Conservation (phyloP, 106 monocot genomes). For the Apostasia shenzhenica region DNA sequence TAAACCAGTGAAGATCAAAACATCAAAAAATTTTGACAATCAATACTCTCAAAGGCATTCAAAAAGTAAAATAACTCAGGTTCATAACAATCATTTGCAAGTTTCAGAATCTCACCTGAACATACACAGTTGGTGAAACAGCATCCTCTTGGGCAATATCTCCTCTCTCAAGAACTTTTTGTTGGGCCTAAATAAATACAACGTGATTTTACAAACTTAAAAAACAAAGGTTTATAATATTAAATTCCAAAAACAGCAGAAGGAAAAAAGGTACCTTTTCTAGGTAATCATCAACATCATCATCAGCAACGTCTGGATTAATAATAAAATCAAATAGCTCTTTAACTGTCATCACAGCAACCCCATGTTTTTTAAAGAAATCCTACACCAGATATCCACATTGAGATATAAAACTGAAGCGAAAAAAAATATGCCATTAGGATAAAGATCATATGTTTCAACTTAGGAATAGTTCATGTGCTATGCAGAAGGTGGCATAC, state of each 20-base stretch:
- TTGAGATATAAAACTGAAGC: not conserved
- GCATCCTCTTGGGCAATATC: slow-evolving; percentile 45
- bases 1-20: not conserved
- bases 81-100: not conserved
- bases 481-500: too few relatives aligned
- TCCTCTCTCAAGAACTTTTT: slow-evolving; percentile 71
- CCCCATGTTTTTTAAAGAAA: slow-evolving; percentile 91
- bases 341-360: slow-evolving; percentile 80
- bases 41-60: not conserved
- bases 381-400: slow-evolving; percentile 37
- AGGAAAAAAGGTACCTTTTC: slow-evolving; percentile 50
- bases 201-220: not conserved
- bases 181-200: slow-evolving; percentile 39
- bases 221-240: not conserved
- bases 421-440: too few relatives aligned
- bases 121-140: slow-evolving; percentile 60
- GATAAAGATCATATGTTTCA: too few relatives aligned
- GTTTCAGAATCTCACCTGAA: slow-evolving; percentile 46
- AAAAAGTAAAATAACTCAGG: not conserved
- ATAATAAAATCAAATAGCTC: slow-evolving; percentile 91
- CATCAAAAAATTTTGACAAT: not conserved
- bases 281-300: slow-evolving; percentile 76
- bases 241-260: not conserved
- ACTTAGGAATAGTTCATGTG: too few relatives aligned
- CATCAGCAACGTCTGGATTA: slow-evolving; percentile 66